Base-by-base conservation (phyloP, 192 early-diverging fungal species). In the Lobosporangium transversale region DNA sequence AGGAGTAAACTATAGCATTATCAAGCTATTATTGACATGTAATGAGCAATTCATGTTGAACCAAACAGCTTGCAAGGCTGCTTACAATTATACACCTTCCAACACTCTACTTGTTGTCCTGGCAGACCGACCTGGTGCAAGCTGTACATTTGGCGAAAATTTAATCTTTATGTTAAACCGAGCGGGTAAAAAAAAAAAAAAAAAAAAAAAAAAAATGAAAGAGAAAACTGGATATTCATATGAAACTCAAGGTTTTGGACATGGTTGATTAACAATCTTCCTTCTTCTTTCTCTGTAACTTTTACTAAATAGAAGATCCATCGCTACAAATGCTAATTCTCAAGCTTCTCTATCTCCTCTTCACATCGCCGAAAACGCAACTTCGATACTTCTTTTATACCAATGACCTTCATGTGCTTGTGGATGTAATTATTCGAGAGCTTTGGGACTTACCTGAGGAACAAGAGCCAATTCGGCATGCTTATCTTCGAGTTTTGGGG, bases 91-190 rank as follows among this genome's bases (percentile, higher is more conserved):
- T 62, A 66, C 67, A 35, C 62, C 49, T 30, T 62, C 62, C 35
- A 83, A 94, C 68, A 76, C 74, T 17, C 68, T 94, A 6, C 45
- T 93, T 47, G 35, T 53, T 42, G 82, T 76, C 5, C 54, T 94
- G 1, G 40, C 56, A 3, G 62, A 80, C 26, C 79, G 90, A 52
- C 67, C 86, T 31, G 82, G 88, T 31, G 76, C 79, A 26, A 86
- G 90, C 68, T 93, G 91, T 50, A 95, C 93, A 15, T 92, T 98
- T 65, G 84, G 90, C 7, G 94, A 93, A 35, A 98, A 95, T 66
- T 67, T 98, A 21, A 90, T 98, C 50, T 94, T 98, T 70, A 90
- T 98, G 80, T 81, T 98, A 57, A 98, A 98, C 75, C 89, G 96
- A 30, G 90, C 92, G 26, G 89, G 94, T 85, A 87, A 67, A 24